Evolutionary conservation across 345 rosid species (phyloP).

Genomic region (Gossypium raimondii): DNA sequence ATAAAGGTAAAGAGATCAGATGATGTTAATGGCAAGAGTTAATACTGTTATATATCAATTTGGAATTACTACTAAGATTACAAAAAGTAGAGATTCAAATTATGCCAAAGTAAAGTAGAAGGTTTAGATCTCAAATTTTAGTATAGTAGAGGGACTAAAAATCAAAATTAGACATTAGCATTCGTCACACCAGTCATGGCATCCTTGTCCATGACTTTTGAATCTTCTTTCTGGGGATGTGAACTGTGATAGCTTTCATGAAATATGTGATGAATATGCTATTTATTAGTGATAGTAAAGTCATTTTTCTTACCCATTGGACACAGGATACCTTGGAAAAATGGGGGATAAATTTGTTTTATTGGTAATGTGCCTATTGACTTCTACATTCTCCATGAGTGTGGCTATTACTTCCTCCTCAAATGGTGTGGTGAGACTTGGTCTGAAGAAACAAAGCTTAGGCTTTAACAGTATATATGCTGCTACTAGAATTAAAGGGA

Average conservation of each 20-base stretch:
- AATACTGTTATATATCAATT: too few species aligned
- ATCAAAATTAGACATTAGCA: too few species aligned
- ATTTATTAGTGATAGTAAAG: background rate
- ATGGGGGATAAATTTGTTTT: slow-evolving; percentile 32
- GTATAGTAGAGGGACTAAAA: too few species aligned
- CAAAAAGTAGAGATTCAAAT: too few species aligned
- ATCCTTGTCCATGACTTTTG: background rate
- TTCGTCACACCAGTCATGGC: background rate
- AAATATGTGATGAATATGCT: background rate
- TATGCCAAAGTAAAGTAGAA: too few species aligned
- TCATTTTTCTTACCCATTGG: background rate
- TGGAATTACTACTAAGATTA: too few species aligned
- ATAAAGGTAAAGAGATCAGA: too few species aligned
- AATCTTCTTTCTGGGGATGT: background rate
- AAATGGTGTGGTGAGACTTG: slow-evolving; percentile 46
- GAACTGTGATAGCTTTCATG: background rate
- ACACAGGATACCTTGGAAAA: background rate
- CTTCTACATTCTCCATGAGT: slow-evolving; percentile 22
- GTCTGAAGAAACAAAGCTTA: slow-evolving; percentile 57
- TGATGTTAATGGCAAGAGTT: too few species aligned
- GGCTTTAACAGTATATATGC: slow-evolving; percentile 32
- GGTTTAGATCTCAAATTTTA: too few species aligned
- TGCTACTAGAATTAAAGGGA: slow-evolving; percentile 32
- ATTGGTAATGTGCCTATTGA: slow-evolving; percentile 37
- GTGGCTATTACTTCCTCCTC: slow-evolving; percentile 44